Conservation (phyloP, 2,329 filamentous ascomycete species). For the Dichotomopilus funicola region DNA sequence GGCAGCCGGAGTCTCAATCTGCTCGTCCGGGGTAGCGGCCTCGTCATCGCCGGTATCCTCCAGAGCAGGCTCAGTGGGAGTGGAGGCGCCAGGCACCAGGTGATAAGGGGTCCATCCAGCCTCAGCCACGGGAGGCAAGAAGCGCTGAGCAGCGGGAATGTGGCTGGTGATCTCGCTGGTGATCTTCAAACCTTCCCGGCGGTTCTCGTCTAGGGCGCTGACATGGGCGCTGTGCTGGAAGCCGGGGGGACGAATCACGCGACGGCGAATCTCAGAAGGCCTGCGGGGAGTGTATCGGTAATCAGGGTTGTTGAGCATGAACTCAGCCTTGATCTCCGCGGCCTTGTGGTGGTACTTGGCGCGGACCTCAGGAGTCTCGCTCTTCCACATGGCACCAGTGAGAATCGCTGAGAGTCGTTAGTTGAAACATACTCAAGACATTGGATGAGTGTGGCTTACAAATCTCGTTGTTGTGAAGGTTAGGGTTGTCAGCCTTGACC, state of each 20-base stretch:
- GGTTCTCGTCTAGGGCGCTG: constrained; percentile 1
- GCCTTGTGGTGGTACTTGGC: constrained; percentile 13
- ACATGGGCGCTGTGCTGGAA: constrained; percentile 7
- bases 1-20: not conserved
- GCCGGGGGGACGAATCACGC: constrained; percentile 1
- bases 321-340: constrained; percentile 8
- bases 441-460: constrained; percentile 29
- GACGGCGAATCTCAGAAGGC: constrained; percentile 16
- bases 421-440: constrained; percentile 1
- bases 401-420: constrained; percentile 30
- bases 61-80: not conserved
- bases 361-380: constrained; percentile 22
- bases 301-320: constrained; percentile 24
- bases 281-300: constrained; percentile 37
- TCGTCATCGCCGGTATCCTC: not conserved
- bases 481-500: constrained; percentile 31
- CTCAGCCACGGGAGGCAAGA: constrained; percentile 6
- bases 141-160: constrained; percentile 8
- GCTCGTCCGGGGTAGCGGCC: not conserved
- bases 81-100: not conserved
- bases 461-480: constrained; percentile 37
- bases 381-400: constrained; percentile 33
- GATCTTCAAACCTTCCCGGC: not conserved
- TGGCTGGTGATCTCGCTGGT: constrained; percentile 10
- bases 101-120: constrained; percentile 12